Evolutionary conservation across 2,329 filamentous ascomycete genomes (phyloP), one percentile per base, ranked within the genome.

Genomic region (Pestalotiopsis sp.): DNA sequence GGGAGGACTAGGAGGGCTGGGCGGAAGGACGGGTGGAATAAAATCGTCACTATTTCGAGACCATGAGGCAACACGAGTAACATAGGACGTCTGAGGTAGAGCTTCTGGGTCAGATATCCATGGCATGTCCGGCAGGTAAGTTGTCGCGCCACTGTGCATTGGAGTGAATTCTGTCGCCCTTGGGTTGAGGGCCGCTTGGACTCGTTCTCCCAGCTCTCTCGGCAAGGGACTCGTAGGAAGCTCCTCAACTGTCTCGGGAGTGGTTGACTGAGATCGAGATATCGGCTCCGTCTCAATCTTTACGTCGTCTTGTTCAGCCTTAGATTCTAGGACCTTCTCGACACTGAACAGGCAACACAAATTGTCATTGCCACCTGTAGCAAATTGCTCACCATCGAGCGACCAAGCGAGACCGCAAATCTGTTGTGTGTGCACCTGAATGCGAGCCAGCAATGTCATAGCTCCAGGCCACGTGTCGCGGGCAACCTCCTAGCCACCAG

Each of bases 341-440:
- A 88, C 87, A 66, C 95, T 89, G 78, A 97, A 97, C 2, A 98
- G 85, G 73, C 91, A 92, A 76, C 95, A 97, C 3, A 90, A 80
- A 76, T 98, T 98, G 82, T 99, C 96, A 77, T 99, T 98, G 27
- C 93, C 94, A 6, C 96, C 95, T 4, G 93, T 94, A 14, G 93
- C 94, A 78, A 99, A 95, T 45, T 90, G 86, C 3, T 86, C 85
- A 3, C 94, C 94, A 74, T 93, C 89, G 3, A 84, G 83, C 3
- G 94, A 95, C 93, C 95, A 98, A 3, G 93, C 88, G n/a, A 99
- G 84, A 1, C 95, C 95, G 75, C 96, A 99, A 67, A 99, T 91
- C 76, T 98, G 95, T 80, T 98, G 94, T 65, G 86, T 89, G 78
- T 98, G 95, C 7, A 93, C 89, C 39, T 86, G 86, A 73, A 98